Evolutionary conservation across 176 grass and related monocot genomes (phyloP).

Genomic region (Phoenix roebelenii): DNA sequence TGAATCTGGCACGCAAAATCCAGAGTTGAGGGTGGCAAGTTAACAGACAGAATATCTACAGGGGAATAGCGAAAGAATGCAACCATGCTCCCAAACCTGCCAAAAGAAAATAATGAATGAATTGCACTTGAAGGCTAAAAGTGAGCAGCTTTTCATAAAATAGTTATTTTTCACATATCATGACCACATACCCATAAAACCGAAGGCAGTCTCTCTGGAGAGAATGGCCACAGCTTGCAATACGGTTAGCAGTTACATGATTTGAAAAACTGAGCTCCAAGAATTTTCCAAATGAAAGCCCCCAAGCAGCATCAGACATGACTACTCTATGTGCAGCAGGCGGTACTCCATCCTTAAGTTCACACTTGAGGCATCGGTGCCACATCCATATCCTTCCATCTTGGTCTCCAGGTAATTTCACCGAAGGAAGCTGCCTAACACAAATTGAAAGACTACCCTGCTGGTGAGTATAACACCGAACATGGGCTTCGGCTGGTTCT

Average conservation of each 20-base stretch:
- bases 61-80: slow-evolving; percentile 74
- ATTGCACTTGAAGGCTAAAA: background rate
- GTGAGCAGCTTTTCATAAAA: background rate
- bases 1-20: slow-evolving; percentile 45
- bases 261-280: slow-evolving; percentile 93
- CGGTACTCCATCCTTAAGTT: slow-evolving; percentile 63
- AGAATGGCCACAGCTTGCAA: slow-evolving; percentile 84
- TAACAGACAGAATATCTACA: slow-evolving; percentile 63
- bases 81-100: slow-evolving; percentile 85
- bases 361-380: slow-evolving; percentile 80
- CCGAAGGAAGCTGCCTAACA: slow-evolving; percentile 44
- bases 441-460: slow-evolving; percentile 66
- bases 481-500: slow-evolving; percentile 66
- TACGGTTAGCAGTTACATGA: slow-evolving; percentile 67
- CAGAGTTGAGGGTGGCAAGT: slow-evolving; percentile 55
- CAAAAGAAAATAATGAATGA: slow-evolving; percentile 21
- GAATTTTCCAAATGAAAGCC: slow-evolving; percentile 94
- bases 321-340: slow-evolving; percentile 58
- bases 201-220: slow-evolving; percentile 78
- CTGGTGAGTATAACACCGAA: slow-evolving; percentile 75
- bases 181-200: slow-evolving; percentile 67
- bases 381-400: slow-evolving; percentile 99
- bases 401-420: slow-evolving; percentile 55
- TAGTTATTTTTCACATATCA: slow-evolving; percentile 1
- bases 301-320: slow-evolving; percentile 86